These are phyloP conservation scores for Filobasidium floriforme DNA, from an alignment of 768 basidiomycete genomes.

Conservation along the genomic window DNA sequence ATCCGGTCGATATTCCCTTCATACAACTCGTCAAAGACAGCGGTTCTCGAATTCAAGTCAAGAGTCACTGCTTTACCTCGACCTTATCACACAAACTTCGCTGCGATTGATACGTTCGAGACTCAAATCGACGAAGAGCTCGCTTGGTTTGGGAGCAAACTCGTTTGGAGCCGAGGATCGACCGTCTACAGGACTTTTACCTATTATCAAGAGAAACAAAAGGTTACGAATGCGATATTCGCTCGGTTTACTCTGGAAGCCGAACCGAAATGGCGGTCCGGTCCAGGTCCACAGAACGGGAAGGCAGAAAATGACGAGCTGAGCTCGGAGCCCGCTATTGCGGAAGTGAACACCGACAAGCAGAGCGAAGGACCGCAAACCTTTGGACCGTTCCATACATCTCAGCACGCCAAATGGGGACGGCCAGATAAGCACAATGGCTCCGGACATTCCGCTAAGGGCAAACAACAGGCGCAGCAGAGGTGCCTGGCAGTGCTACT, in stretches of 20 bases:
- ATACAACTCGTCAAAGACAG: constrained; percentile 1
- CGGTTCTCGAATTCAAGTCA: not conserved
- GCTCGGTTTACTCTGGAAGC: constrained; percentile 30
- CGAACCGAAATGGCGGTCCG: not conserved
- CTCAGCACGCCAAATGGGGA: constrained; percentile 15
- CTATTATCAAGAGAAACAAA: constrained; percentile 33
- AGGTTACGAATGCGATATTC: constrained; percentile 36
- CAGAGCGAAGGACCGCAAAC: constrained; percentile 4
- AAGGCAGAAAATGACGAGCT: not conserved
- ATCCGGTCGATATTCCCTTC: constrained; percentile 17
- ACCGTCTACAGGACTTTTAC: constrained; percentile 37
- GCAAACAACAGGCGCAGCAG: constrained; percentile 7
- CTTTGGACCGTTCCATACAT: constrained; percentile 31
- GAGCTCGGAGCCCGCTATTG: not conserved
- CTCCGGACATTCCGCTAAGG: not conserved
- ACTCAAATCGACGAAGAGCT: constrained; percentile 36
- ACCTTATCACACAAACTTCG: not conserved
- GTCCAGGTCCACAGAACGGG: not conserved
- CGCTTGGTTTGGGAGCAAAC: constrained; percentile 35
- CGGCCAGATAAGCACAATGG: not conserved
- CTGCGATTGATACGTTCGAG: constrained; percentile 2
- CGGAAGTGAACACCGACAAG: not conserved
- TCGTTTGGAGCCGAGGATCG: constrained; percentile 39
- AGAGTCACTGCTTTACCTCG: not conserved
- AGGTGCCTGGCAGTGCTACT: constrained; percentile 41